A percentile compares a stretch with the other conserved stretches of the same genome.
phyloP scores from a whole-genome alignment of 2,329 filamentous ascomycete species.

The Dactylellina drechsleri region DNA sequence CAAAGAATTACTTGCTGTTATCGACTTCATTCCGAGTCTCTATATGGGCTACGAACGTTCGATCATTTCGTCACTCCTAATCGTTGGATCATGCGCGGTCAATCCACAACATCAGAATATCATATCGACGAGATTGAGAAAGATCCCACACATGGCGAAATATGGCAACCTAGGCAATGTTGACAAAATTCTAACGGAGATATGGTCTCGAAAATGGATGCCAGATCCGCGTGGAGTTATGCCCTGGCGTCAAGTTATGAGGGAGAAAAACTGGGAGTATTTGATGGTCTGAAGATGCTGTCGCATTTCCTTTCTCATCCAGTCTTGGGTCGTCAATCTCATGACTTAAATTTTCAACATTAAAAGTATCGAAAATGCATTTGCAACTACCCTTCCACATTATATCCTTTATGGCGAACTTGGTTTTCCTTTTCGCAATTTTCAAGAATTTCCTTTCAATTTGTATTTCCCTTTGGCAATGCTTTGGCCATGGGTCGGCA shows the following conservation, averaged over 20 bases:
- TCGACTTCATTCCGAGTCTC: conserved; percentile 43
- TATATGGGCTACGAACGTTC: conserved; percentile 53
- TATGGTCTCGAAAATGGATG: conserved; percentile 42
- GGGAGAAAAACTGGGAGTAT: conserved; percentile 51
- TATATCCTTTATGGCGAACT: no score
- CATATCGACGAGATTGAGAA: conserved; percentile 43
- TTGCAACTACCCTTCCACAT: no score
- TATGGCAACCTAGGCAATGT: conserved; percentile 52
- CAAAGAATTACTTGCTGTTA: conserved; percentile 41
- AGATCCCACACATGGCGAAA: conserved; percentile 50
- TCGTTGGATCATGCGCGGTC: conserved; percentile 48
- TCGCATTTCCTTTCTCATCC: no score
- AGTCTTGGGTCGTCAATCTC: no score
- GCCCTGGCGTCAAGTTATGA: conserved; percentile 52
- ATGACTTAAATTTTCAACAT: no score
- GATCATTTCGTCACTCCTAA: conserved; percentile 48
- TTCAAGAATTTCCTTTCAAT: conserved; percentile 4
- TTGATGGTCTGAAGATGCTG: conserved; percentile 40
- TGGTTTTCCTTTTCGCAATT: not conserved
- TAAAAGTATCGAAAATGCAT: no score
- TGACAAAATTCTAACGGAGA: conserved; percentile 50
- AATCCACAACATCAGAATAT: conserved; percentile 22
- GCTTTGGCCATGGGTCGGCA: conserved; percentile 28
- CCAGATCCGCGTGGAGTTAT: conserved; percentile 12
- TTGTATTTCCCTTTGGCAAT: conserved; percentile 20